These are phyloP conservation scores for Tulasnella sp. DNA, from an alignment of 768 basidiomycete genomes.

Conservation along the genomic window DNA sequence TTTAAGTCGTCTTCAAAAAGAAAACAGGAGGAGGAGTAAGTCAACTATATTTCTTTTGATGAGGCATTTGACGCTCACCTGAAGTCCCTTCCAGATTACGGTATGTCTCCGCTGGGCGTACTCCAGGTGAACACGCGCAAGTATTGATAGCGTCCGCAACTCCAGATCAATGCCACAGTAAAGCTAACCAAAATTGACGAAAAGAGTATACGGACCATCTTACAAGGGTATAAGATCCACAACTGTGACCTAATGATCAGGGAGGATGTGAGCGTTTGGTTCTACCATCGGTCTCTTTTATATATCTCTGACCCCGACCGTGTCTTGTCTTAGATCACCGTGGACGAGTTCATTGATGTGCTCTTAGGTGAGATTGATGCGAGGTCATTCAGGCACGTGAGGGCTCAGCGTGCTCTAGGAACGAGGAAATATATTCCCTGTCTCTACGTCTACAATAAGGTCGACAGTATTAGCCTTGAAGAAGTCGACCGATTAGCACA, in stretches of 20 bases:
- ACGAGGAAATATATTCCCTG: conserved; percentile 94
- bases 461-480: conserved; percentile 78
- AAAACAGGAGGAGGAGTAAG: conserved; percentile 85
- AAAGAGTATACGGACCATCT: conserved; percentile 83
- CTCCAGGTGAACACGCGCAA: neutral
- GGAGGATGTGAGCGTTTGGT: conserved; percentile 73
- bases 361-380: conserved; percentile 59
- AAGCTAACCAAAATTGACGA: conserved; percentile 93
- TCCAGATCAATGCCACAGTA: conserved; percentile 70
- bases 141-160: neutral
- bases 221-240: conserved; percentile 86
- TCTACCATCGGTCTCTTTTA: too few relatives aligned
- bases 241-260: conserved; percentile 98
- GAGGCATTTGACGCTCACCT: conserved; percentile 9
- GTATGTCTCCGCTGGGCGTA: conserved; percentile 25
- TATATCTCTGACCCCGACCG: too few relatives aligned
- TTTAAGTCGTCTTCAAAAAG: conserved; percentile 77
- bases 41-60: conserved; percentile 16
- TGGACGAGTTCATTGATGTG: conserved; percentile 98
- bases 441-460: conserved; percentile 95
- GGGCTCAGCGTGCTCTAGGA: conserved; percentile 27
- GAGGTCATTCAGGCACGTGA: neutral
- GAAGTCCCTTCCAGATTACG: conserved; percentile 46
- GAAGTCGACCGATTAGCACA: conserved; percentile 73
- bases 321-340: conserved; percentile 54